These are phyloP conservation scores for Nemania serpens DNA, from an alignment of 2,329 filamentous ascomycete species.

Conservation along the genomic window DNA sequence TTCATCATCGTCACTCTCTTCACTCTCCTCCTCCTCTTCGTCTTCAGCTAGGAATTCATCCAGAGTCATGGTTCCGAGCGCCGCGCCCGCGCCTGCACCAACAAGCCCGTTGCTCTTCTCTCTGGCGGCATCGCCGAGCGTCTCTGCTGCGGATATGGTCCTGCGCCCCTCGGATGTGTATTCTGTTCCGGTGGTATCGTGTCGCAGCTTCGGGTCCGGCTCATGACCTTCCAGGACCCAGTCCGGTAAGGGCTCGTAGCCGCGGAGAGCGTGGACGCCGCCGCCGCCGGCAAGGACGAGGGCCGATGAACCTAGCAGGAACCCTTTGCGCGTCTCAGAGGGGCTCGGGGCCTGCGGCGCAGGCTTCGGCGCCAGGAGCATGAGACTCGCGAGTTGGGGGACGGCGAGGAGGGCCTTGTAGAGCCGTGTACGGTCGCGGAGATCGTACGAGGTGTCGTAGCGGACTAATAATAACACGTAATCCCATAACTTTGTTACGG, in stretches of 20 bases:
- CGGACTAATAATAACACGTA: conserved; percentile 84
- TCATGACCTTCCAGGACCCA: conserved; percentile 85
- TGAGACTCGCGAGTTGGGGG: conserved; percentile 85
- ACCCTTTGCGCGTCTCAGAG: conserved; percentile 78
- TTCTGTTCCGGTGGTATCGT: conserved; percentile 40
- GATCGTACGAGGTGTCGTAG: conserved; percentile 93
- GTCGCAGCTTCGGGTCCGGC: conserved; percentile 73
- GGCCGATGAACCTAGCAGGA: conserved; percentile 82
- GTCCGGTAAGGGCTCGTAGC: conserved; percentile 78
- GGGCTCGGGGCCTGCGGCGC: conserved; percentile 89
- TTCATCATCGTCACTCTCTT: conserved; percentile 51
- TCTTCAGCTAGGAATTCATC: conserved; percentile 89
- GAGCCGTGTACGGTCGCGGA: conserved; percentile 86
- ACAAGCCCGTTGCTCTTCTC: conserved; percentile 54
- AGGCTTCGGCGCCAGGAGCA: conserved; percentile 92
- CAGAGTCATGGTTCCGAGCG: conserved; percentile 73
- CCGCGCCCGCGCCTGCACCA: conserved; percentile 30
- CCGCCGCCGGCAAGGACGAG: conserved; percentile 80
- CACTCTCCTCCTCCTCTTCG: conserved; percentile 55
- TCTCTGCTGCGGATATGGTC: conserved; percentile 63
- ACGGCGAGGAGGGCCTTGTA: conserved; percentile 83
- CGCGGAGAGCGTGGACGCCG: conserved; percentile 73
- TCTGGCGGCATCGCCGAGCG: conserved; percentile 61
- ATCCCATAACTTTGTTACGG: conserved; percentile 78
- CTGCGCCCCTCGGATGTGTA: conserved; percentile 50